Evolutionary conservation across 768 basidiomycete species (phyloP).

Genomic region (Phylloporus arenicola): DNA sequence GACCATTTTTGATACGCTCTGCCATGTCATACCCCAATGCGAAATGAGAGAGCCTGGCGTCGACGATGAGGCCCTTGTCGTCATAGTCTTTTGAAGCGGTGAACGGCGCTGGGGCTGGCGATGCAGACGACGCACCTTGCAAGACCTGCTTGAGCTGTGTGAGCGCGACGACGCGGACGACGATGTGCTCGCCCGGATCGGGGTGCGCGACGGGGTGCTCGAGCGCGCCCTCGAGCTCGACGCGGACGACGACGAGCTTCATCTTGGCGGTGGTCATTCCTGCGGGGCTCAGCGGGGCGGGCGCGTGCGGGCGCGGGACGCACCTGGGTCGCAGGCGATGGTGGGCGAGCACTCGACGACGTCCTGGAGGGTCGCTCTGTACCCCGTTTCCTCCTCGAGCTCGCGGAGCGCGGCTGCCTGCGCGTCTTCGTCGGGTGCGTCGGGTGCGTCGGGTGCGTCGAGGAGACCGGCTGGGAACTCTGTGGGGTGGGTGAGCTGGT

Average conservation of each 20-base stretch:
- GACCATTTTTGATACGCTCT: conserved; percentile 30
- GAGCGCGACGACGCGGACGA: conserved; percentile 65
- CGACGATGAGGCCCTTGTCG: conserved; percentile 59
- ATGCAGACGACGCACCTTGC: conserved; percentile 49
- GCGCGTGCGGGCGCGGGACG: neutral
- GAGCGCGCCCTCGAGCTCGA: conserved; percentile 60
- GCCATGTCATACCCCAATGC: conserved; percentile 65
- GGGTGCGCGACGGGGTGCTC: conserved; percentile 69
- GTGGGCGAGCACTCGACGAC: conserved; percentile 60
- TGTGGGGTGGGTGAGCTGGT: conserved; percentile 12
- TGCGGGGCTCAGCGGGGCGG: conserved; percentile 19
- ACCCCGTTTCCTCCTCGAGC: conserved; percentile 91
- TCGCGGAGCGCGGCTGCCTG: conserved; percentile 82
- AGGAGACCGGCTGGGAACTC: conserved; percentile 77
- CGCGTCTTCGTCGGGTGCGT: conserved; percentile 50
- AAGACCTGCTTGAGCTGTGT: conserved; percentile 56
- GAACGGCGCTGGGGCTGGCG: neutral
- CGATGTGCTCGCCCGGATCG: conserved; percentile 83
- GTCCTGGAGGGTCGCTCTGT: conserved; percentile 47
- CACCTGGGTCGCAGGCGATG: conserved; percentile 70
- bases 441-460: conserved; percentile 49
- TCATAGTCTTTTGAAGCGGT: conserved; percentile 46
- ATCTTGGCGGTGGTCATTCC: conserved; percentile 95
- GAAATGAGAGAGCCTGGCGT: conserved; percentile 74
- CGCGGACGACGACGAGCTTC: conserved; percentile 74